A percentile compares a stretch with the other conserved stretches of the same genome.
These are phyloP conservation scores for Furcasterigmium sp. DNA, from an alignment of 2,329 filamentous ascomycete species.

Conservation along the genomic window DNA sequence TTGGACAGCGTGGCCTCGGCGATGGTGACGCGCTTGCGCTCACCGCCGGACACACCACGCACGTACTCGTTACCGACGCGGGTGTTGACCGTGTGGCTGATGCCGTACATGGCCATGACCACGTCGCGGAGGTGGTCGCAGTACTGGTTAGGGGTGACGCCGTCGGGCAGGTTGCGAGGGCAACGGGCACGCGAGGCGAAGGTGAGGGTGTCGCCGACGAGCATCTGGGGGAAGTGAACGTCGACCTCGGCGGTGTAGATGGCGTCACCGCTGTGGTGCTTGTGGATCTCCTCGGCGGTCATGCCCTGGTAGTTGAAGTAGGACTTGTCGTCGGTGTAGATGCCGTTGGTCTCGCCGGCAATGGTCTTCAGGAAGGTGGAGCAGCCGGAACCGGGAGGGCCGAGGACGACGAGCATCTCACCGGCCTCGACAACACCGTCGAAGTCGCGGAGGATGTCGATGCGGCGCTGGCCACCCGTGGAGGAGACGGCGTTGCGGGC, in stretches of 20 bases:
- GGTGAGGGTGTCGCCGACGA: slow-evolving; percentile 54
- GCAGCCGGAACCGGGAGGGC: slow-evolving; percentile 49
- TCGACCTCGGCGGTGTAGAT: slow-evolving; percentile 64
- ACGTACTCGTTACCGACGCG: slow-evolving; percentile 50
- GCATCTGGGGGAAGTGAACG: slow-evolving; percentile 53
- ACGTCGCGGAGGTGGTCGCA: slow-evolving; percentile 44
- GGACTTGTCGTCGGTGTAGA: slow-evolving; percentile 51
- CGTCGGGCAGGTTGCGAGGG: slow-evolving; percentile 39
- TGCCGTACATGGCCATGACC: slow-evolving; percentile 48
- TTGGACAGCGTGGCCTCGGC: slow-evolving; percentile 23
- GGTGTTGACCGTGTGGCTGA: slow-evolving; percentile 47
- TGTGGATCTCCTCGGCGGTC: slow-evolving; percentile 52
- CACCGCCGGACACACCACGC: slow-evolving; percentile 48
- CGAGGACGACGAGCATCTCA: slow-evolving; percentile 52
- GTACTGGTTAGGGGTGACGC: slow-evolving; percentile 33
- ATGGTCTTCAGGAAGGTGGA: slow-evolving; percentile 58
- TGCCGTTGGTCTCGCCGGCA: slow-evolving; percentile 58
- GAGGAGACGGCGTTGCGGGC: slow-evolving; percentile 18
- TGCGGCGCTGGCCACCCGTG: slow-evolving; percentile 17
- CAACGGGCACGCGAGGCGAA: slow-evolving; percentile 52
- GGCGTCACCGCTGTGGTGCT: slow-evolving; percentile 50
- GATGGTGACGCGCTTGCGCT: slow-evolving; percentile 35
- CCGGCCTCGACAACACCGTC: slow-evolving; percentile 46
- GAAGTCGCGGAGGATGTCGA: slow-evolving; percentile 43
- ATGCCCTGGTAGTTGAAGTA: slow-evolving; percentile 61